phyloP scores from a whole-genome alignment of 345 rosid genomes.

The Corchorus olitorius region DNA sequence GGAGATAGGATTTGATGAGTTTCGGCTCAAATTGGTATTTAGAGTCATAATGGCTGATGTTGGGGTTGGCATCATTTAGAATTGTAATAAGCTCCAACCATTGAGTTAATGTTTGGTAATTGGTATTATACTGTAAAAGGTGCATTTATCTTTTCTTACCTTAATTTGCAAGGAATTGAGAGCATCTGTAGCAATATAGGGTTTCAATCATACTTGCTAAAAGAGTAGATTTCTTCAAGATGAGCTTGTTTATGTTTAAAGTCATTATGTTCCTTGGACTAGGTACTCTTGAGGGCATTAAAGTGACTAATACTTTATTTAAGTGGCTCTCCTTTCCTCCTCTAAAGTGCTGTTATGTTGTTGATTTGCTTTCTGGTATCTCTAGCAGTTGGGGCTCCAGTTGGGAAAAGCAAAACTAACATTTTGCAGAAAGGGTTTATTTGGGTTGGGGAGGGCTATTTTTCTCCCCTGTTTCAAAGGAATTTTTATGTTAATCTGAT shows the following conservation, averaged over 20 bases:
- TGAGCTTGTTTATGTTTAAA: not conserved
- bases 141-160: not conserved
- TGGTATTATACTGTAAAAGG: not conserved
- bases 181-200: not conserved
- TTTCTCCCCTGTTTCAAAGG: not conserved
- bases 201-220: not conserved
- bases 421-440: not conserved
- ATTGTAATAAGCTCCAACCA: not conserved
- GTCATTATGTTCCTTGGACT: not conserved
- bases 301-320: conserved; percentile 11
- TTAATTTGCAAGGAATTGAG: not conserved
- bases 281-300: not conserved
- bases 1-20: no score
- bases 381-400: no score
- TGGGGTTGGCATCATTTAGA: not conserved
- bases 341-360: not conserved
- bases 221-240: not conserved
- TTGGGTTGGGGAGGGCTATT: not conserved
- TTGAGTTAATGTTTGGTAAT: not conserved
- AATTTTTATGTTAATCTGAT: not conserved
- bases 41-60: not conserved
- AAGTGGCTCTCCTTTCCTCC: not conserved
- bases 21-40: not conserved
- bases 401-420: not conserved
- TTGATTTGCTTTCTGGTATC: not conserved